phyloP scores from a whole-genome alignment of 169 alveolate species.

The Plasmodium chabaudi region DNA sequence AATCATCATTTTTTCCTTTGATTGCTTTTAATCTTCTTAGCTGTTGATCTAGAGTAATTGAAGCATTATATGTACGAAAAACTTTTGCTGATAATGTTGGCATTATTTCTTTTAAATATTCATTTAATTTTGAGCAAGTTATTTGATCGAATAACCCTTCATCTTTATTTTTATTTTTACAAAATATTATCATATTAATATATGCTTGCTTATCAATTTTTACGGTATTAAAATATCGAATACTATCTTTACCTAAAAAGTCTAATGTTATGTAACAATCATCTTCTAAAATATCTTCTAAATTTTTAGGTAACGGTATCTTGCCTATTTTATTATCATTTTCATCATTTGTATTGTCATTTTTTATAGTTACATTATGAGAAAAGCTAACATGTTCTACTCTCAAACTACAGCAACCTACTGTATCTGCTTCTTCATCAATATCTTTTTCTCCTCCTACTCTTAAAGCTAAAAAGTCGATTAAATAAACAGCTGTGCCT shows the following conservation, averaged over 20 bases:
- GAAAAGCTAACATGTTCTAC: slow-evolving; percentile 95
- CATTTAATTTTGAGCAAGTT: slow-evolving; percentile 90
- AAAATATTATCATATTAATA: slow-evolving; percentile 86
- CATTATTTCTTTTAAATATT: slow-evolving; percentile 97
- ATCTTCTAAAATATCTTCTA: slow-evolving; percentile 37
- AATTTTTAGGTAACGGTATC: slow-evolving; percentile 34
- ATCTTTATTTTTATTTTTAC: slow-evolving; percentile 90
- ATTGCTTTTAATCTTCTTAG: slow-evolving; percentile 84
- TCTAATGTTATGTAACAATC: slow-evolving; percentile 91
- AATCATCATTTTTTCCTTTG: slow-evolving; percentile 20
- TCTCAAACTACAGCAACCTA: slow-evolving; percentile 99
- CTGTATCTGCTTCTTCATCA: slow-evolving; percentile 99
- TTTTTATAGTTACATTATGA: slow-evolving; percentile 54
- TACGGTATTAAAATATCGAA: slow-evolving; percentile 96
- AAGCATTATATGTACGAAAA: slow-evolving; percentile 99
- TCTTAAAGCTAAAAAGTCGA: slow-evolving; percentile 98
- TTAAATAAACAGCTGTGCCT: slow-evolving; percentile 98
- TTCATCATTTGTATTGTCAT: slow-evolving; percentile 31
- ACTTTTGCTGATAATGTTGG: slow-evolving; percentile 99
- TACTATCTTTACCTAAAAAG: slow-evolving; percentile 98
- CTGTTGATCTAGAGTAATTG: slow-evolving; percentile 95
- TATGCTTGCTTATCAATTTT: slow-evolving; percentile 90
- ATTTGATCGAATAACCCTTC: slow-evolving; percentile 95
- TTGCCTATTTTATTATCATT: slow-evolving; percentile 75
- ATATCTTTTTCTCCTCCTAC: slow-evolving; percentile 99